phyloP scores from a whole-genome alignment of 192 early-diverging fungal genomes.

The Coemansia furcata region DNA sequence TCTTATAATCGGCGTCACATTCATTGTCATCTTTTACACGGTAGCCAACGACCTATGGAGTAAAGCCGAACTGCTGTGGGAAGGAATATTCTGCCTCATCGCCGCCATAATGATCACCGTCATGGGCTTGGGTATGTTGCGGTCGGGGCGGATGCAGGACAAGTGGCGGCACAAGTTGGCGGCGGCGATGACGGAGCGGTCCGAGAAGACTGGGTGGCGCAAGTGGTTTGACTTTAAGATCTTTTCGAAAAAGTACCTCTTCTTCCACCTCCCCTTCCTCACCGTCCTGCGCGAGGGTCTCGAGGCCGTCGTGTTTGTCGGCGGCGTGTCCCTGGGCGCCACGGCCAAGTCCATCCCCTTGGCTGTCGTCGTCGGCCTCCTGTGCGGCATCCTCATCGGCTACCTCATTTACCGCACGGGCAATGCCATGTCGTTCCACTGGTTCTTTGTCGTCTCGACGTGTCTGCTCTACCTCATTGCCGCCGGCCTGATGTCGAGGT shows the following conservation, averaged over 20 bases:
- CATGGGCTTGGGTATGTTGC: constrained; percentile 82
- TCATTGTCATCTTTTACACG: constrained; percentile 78
- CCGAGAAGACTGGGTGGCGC: constrained; percentile 35
- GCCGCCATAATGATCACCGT: constrained; percentile 72
- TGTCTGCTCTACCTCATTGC: constrained; percentile 75
- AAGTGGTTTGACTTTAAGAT: constrained; percentile 33
- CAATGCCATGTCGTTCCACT: constrained; percentile 64
- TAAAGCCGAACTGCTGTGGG: constrained; percentile 74
- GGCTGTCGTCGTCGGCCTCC: constrained; percentile 68
- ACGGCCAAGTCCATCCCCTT: constrained; percentile 73
- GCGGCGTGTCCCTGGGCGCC: constrained; percentile 71
- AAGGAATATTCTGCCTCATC: constrained; percentile 79
- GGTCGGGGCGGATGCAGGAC: constrained; percentile 67
- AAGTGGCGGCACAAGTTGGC: constrained; percentile 74
- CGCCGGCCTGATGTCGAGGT: constrained; percentile 73
- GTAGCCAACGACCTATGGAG: constrained; percentile 55
- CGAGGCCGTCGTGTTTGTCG: constrained; percentile 88
- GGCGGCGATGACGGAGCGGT: constrained; percentile 46
- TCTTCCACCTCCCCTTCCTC: constrained; percentile 82
- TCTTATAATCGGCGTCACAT: constrained; percentile 67
- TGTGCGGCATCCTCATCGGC: constrained; percentile 68
- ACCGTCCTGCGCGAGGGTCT: constrained; percentile 86
- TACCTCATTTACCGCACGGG: constrained; percentile 73
- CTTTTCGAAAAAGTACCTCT: constrained; percentile 60
- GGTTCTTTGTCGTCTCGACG: constrained; percentile 77